phyloP scores from a whole-genome alignment of 305 asterid genomes.

The Caryopteris hybrid region DNA sequence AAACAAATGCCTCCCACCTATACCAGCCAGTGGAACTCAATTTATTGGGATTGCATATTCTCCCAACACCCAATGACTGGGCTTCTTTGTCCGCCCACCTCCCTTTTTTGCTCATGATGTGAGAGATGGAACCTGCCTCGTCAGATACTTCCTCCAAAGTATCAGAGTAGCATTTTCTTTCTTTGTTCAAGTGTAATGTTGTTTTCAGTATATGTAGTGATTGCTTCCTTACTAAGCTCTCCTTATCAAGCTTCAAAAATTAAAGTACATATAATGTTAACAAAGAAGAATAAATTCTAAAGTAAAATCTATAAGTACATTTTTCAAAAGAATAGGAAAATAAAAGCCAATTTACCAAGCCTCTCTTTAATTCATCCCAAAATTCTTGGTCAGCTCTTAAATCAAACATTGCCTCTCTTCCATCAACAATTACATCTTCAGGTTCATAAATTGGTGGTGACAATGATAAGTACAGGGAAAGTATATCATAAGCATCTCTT shows the following conservation, averaged over 20 bases:
- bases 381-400: constrained; percentile 52
- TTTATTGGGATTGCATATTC: constrained; percentile 39
- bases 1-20: constrained; percentile 89
- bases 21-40: constrained; percentile 36
- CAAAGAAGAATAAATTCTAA: constrained; percentile 15
- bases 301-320: constrained; percentile 11
- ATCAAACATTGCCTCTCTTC: constrained; percentile 40
- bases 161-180: constrained; percentile 38
- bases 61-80: constrained; percentile 80
- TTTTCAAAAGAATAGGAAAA: not conserved
- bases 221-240: constrained; percentile 84
- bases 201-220: constrained; percentile 65
- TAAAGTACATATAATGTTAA: constrained; percentile 18
- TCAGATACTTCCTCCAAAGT: constrained; percentile 36
- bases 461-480: constrained; percentile 67
- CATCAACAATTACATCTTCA: constrained; percentile 38
- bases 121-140: constrained; percentile 36
- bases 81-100: constrained; percentile 96
- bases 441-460: constrained; percentile 39
- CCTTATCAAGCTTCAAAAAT: constrained; percentile 71
- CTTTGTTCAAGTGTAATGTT: constrained; percentile 47
- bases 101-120: constrained; percentile 54
- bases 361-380: constrained; percentile 84
- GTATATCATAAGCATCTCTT: constrained; percentile 81
- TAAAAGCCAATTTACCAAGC: constrained; percentile 59